A percentile compares a stretch with the other conserved stretches of the same genome.
These are phyloP conservation scores for Tulasnella calospora DNA, from an alignment of 768 basidiomycete genomes.

Conservation along the genomic window DNA sequence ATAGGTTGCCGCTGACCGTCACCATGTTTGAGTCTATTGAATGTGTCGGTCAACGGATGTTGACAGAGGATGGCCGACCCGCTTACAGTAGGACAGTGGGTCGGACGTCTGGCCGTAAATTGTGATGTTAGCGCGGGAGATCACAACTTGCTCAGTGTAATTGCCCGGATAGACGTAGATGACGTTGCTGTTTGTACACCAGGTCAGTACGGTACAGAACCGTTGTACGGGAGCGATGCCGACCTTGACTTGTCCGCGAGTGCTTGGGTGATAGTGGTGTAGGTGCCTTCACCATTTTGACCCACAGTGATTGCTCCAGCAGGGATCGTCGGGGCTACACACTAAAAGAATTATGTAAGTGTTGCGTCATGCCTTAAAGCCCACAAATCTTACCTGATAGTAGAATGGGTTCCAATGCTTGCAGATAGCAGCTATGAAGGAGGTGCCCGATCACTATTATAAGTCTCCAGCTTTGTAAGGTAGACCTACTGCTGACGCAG, in stretches of 20 bases:
- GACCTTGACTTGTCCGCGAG: slow-evolving; percentile 18
- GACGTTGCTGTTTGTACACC: slow-evolving; percentile 5
- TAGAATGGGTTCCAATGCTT: not conserved
- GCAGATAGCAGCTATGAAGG: not conserved
- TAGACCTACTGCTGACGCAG: not conserved
- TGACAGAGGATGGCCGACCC: not conserved
- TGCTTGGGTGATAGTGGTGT: slow-evolving; percentile 19
- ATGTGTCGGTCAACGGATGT: not conserved
- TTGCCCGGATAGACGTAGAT: slow-evolving; percentile 21
- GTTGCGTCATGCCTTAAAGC: not conserved
- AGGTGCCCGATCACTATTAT: not conserved
- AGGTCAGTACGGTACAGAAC: not conserved
- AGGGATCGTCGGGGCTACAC: not conserved
- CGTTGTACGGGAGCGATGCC: not conserved
- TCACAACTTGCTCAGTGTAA: slow-evolving; percentile 24
- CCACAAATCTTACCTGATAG: not conserved
- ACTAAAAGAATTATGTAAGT: not conserved
- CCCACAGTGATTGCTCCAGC: not conserved
- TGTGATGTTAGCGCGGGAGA: slow-evolving; percentile 17
- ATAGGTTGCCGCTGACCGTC: slow-evolving; percentile 14
- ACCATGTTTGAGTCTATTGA: slow-evolving; percentile 6
- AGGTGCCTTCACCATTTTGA: slow-evolving; percentile 7
- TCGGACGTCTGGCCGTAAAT: not conserved
- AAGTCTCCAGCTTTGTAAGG: not conserved
- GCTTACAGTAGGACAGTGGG: not conserved